Evolutionary conservation across 202 grass and related monocot genomes (phyloP).

Genomic region (Brachypodium distachyon): DNA sequence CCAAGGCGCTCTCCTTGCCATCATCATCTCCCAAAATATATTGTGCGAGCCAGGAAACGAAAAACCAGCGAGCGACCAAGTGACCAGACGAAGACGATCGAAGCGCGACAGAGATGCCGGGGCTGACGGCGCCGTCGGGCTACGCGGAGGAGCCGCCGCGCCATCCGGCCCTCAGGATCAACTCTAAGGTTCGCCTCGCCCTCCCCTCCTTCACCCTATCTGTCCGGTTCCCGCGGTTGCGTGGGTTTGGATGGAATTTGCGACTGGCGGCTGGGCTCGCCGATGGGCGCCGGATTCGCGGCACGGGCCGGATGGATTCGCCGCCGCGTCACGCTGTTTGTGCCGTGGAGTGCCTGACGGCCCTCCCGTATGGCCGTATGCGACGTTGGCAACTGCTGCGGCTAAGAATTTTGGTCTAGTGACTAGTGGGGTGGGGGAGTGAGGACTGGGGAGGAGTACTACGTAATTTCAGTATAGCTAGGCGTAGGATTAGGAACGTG

Average conservation of each 20-base stretch:
- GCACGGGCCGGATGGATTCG: background rate
- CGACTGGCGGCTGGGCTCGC: no score
- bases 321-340: background rate
- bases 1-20: no score
- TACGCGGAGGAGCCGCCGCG: constrained; percentile 82
- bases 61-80: background rate
- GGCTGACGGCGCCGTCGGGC: constrained; percentile 53
- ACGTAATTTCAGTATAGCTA: background rate
- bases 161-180: constrained; percentile 75
- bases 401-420: background rate
- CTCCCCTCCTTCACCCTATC: background rate
- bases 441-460: background rate
- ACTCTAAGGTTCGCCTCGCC: constrained; percentile 54
- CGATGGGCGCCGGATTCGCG: background rate
- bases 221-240: background rate
- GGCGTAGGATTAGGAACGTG: background rate
- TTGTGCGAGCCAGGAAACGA: background rate
- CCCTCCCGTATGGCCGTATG: background rate
- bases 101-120: constrained; percentile 41
- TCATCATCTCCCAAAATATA: no score
- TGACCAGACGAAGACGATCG: background rate
- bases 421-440: background rate
- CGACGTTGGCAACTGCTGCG: background rate
- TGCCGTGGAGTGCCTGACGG: background rate
- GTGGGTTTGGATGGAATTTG: background rate